Evolutionary conservation across 768 basidiomycete genomes (phyloP), one percentile per base, ranked within the genome.

Genomic region (Leccinum boreale): DNA sequence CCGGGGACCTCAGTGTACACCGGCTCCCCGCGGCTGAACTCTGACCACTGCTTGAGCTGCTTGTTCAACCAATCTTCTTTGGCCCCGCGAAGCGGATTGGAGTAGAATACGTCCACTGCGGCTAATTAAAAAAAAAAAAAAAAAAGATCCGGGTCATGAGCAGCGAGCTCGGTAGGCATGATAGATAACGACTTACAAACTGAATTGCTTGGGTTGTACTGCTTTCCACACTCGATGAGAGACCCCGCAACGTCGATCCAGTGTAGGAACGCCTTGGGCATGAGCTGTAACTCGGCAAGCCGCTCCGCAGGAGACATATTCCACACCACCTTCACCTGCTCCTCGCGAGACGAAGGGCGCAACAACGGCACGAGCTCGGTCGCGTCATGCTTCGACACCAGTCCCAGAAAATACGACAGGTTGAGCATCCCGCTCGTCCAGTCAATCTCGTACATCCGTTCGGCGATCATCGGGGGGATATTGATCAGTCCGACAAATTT

Each of bases 21-120:
- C 6, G 60, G 49, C 19, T 62, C 59, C 0, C 5, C 53, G 31
- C 65, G 65, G 50, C 62, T 57, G 35, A 67, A 66, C 23, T 46
- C 52, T 26, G 5, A 46, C 63, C 66, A 67, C 5, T 60, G 63
- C 50, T 62, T 62, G 56, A 67, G 58, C 29, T 63, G 58, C 7
- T 67, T 59, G 58, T 63, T 61, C 48, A 65, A 28, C 66, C 66
- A 67, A 35, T 65, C 61, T 15, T 58, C 58, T 49, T 62, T 67
- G 47, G 54, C 33, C 15, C 64, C 66, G 7, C 55, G 57, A 9
- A 62, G 57, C 7, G 60, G 58, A 35, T 35, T 65, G 26, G 59
- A 62, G 42, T 58, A 65, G 50, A 68, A 65, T 9, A 65, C 56
- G 28, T 67, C 64, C 6, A 63, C 17, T 23, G 11, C 29, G 1